A percentile compares a stretch with the other conserved stretches of the same genome.
Conservation (phyloP, 208 protist species). For the Acanthamoeba lenticulata region DNA sequence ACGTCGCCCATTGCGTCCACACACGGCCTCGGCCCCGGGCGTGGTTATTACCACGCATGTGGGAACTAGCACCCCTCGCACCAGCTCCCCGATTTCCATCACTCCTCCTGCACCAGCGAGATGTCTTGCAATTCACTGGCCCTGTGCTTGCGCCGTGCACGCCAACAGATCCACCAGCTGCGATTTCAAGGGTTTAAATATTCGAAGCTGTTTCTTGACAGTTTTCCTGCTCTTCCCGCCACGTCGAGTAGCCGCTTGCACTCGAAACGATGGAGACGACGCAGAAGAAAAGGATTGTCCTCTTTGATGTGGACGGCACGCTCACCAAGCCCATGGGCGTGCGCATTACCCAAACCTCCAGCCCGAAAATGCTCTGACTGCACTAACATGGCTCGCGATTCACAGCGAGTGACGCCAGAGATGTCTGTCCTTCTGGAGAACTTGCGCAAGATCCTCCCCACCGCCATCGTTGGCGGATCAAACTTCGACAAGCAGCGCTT, state of each 20-base stretch:
- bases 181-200: too few species aligned
- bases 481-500: conserved; percentile 98
- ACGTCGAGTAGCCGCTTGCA: too few species aligned
- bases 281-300: conserved; percentile 85
- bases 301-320: conserved; percentile 97
- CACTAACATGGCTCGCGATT: not conserved
- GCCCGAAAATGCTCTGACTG: too few species aligned
- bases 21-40: conserved; percentile 5
- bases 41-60: not conserved
- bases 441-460: conserved; percentile 90
- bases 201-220: too few species aligned
- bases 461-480: conserved; percentile 99
- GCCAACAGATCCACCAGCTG: too few species aligned
- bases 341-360: not conserved
- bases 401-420: not conserved
- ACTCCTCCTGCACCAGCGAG: not conserved
- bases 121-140: too few species aligned
- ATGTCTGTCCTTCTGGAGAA: conserved; percentile 91
- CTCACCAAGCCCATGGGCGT: conserved; percentile 80
- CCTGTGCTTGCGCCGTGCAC: too few species aligned
- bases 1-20: not conserved
- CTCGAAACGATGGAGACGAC: too few species aligned
- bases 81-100: conserved; percentile 23
- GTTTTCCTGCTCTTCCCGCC: too few species aligned
- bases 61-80: conserved; percentile 18